Conservation (phyloP, 2,329 filamentous ascomycete genomes). For the Penicillium sp. region DNA sequence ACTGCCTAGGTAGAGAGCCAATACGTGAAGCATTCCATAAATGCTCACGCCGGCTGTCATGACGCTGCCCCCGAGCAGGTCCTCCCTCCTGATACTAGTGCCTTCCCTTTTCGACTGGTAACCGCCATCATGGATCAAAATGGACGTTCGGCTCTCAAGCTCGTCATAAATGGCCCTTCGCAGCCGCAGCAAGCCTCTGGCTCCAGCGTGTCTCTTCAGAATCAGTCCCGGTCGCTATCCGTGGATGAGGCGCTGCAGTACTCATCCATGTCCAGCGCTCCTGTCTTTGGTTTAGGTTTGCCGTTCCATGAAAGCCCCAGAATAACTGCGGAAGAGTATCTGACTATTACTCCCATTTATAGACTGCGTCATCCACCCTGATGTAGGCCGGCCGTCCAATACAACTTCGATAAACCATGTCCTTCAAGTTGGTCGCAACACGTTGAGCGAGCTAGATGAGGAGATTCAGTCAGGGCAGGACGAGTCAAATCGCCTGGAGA, state of each 20-base stretch:
- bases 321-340: conserved; percentile 10
- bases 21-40: conserved; percentile 18
- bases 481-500: conserved; percentile 61
- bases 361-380: conserved; percentile 43
- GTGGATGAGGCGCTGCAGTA: conserved; percentile 48
- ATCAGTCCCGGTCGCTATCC: conserved; percentile 35
- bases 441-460: conserved; percentile 64
- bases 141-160: conserved; percentile 39
- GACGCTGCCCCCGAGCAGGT: conserved; percentile 31
- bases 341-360: conserved; percentile 20
- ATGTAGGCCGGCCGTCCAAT: conserved; percentile 41
- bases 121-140: conserved; percentile 38
- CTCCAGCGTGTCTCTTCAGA: conserved; percentile 27
- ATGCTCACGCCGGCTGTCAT: conserved; percentile 25
- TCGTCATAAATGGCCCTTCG: conserved; percentile 39
- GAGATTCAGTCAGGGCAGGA: conserved; percentile 59
- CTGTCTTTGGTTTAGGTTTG: conserved; percentile 45
- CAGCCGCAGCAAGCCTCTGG: conserved; percentile 25
- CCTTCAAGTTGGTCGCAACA: conserved; percentile 48
- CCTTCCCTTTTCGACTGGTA: conserved; percentile 21
- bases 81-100: conserved; percentile 21
- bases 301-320: conserved; percentile 3
- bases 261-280: conserved; percentile 49
- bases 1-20: conserved; percentile 7
- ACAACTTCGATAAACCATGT: conserved; percentile 45